Evolutionary conservation across 192 early-diverging fungal genomes (phyloP), one percentile per base, ranked within the genome.

Genomic region (Allomyces macrogynus): DNA sequence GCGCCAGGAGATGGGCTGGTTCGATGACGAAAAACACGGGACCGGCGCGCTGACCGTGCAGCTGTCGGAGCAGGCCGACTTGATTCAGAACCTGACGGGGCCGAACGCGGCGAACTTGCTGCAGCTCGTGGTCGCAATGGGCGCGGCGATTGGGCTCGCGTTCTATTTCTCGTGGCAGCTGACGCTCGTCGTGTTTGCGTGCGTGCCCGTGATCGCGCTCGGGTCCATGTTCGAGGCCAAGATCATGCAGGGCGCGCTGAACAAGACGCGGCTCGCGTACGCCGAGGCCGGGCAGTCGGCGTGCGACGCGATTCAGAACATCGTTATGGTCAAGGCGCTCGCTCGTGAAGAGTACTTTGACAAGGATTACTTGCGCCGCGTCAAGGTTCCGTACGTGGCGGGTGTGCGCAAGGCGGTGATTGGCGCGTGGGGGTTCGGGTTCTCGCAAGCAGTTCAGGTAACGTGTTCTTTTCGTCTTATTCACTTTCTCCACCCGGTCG

Each of bases 241-340:
- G 10, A 67, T 80, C 3, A 67, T 75, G 20, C 64, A 73, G 40
- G 75, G 76, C 23, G 76, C 73, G 63, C 73, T 73, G 5, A 63
- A 62, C 62, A 75, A 77, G 66, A 76, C 76, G 61, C 79, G 81
- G 70, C 73, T 78, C 64, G 83, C 84, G 2, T 91, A 89, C 68
- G 82, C 82, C 66, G 66, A 72, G 9, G 78, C 86, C 5, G 79
- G 76, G 57, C 80, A 85, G 70, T 77, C 85, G 5, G 89, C 91
- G 1, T 85, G 86, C 64, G 95, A 98, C 71, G 78, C 84, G 40
- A 86, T 98, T 66, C 73, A 81, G 67, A 82, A 81, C 67, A 88
- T 98, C 70, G 78, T 86, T 42, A 98, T 93, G 0, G 87, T 94
- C 4, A 81, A 84, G 23, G 83, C 86, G 32, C 81, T 90, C 66